phyloP scores from a whole-genome alignment of 306 rosid species.

The Quercus robur region DNA sequence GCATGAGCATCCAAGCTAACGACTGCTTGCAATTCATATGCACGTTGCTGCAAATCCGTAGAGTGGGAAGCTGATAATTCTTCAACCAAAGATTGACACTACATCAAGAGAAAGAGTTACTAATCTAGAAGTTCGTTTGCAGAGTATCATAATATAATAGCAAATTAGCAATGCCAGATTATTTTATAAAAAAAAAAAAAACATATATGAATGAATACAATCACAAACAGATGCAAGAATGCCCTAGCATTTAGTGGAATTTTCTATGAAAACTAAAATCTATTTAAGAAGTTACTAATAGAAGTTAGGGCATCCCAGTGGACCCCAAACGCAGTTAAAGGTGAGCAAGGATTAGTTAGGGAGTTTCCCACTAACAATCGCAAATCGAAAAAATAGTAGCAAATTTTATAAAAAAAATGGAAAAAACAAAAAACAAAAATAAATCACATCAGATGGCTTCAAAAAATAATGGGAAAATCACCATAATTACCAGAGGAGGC shows the following conservation, averaged over 20 bases:
- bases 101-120: constrained; percentile 20
- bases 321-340: too few relatives aligned
- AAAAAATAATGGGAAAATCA: too few relatives aligned
- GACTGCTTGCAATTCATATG: constrained; percentile 83
- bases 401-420: too few relatives aligned
- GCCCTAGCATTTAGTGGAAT: neutral
- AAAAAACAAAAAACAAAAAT: too few relatives aligned
- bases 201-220: neutral
- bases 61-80: constrained; percentile 82
- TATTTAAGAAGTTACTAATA: neutral
- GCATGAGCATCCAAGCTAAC: constrained; percentile 53
- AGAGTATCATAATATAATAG: constrained; percentile 18
- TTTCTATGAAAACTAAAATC: neutral
- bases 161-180: neutral
- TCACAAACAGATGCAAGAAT: neutral
- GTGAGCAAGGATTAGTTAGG: too few relatives aligned
- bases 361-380: too few relatives aligned
- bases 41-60: constrained; percentile 91
- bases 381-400: too few relatives aligned
- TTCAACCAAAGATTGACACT: constrained; percentile 85
- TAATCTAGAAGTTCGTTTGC: neutral
- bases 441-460: too few relatives aligned
- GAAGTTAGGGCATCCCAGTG: too few relatives aligned
- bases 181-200: neutral
- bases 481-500: too few relatives aligned